These are phyloP conservation scores for Sphagnum contortum DNA, from an alignment of 225 moss, liverwort and hornwort genomes.

Conservation along the genomic window DNA sequence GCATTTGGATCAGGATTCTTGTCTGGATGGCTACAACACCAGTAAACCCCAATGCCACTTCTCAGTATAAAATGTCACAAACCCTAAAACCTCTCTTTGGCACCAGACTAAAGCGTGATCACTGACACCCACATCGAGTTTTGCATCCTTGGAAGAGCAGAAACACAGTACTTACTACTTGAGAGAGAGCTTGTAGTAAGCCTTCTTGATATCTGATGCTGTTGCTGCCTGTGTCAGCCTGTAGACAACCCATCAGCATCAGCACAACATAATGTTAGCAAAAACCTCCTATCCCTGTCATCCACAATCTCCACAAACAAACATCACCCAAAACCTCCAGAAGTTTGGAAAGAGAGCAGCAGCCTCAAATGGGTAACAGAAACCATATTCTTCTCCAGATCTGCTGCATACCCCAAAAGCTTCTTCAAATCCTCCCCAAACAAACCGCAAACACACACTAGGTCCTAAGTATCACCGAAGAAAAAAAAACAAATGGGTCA, in stretches of 20 bases:
- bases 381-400: no score
- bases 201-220: slow-evolving; percentile 86
- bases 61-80: background rate
- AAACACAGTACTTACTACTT: slow-evolving; percentile 58
- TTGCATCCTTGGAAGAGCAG: no score
- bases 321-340: no score
- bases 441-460: no score
- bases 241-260: slow-evolving; percentile 6
- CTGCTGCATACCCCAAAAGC: no score
- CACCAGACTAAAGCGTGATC: background rate
- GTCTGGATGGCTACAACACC: slow-evolving; percentile 80
- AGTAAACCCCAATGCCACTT: background rate
- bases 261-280: background rate
- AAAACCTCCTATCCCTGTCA: background rate
- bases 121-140: no score
- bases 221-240: slow-evolving; percentile 78
- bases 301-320: no score
- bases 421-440: no score
- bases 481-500: no score
- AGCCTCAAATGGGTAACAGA: no score
- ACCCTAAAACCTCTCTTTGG: background rate
- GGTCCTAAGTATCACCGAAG: no score
- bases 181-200: slow-evolving; percentile 90
- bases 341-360: no score
- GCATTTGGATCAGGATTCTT: slow-evolving; percentile 97